Evolutionary conservation across 2,329 filamentous ascomycete genomes (phyloP).

Genomic region (Aspergillus candidus): DNA sequence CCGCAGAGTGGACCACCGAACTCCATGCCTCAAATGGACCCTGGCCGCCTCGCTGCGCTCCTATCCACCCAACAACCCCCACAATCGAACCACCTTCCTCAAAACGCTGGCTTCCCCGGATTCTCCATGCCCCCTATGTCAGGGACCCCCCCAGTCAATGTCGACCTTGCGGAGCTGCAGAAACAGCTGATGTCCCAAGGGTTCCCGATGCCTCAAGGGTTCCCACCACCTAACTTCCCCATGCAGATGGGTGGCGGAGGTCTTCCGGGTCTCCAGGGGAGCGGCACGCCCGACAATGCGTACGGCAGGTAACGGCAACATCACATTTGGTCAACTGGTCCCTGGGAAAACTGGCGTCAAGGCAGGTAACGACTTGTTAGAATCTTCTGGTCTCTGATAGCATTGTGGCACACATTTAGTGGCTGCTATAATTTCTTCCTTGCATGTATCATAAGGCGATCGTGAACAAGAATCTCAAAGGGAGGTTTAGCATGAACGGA

Average conservation of each 20-base stretch:
- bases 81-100: slow-evolving; percentile 20
- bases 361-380: slow-evolving; percentile 18
- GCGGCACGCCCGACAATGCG: slow-evolving; percentile 30
- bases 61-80: slow-evolving; percentile 42
- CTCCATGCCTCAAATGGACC: slow-evolving; percentile 46
- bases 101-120: slow-evolving; percentile 31
- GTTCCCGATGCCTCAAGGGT: slow-evolving; percentile 30
- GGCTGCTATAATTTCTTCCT: background rate
- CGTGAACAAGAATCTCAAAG: too few species aligned
- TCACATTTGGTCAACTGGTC: background rate
- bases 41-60: slow-evolving; percentile 37
- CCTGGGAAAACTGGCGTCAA: slow-evolving; percentile 16
- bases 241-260: slow-evolving; percentile 22
- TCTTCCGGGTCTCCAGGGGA: slow-evolving; percentile 31
- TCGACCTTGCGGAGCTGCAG: slow-evolving; percentile 33
- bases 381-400: too few species aligned
- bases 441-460: background rate
- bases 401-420: too few species aligned
- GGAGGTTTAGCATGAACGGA: too few species aligned
- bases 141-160: slow-evolving; percentile 42
- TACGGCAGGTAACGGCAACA: slow-evolving; percentile 40
- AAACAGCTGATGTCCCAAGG: slow-evolving; percentile 34
- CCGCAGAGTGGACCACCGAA: slow-evolving; percentile 25
- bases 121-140: slow-evolving; percentile 41
- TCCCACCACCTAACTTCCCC: slow-evolving; percentile 36